These are phyloP conservation scores for Trichoderma pleuroti DNA, from an alignment of 2,329 filamentous ascomycete species.

Conservation along the genomic window DNA sequence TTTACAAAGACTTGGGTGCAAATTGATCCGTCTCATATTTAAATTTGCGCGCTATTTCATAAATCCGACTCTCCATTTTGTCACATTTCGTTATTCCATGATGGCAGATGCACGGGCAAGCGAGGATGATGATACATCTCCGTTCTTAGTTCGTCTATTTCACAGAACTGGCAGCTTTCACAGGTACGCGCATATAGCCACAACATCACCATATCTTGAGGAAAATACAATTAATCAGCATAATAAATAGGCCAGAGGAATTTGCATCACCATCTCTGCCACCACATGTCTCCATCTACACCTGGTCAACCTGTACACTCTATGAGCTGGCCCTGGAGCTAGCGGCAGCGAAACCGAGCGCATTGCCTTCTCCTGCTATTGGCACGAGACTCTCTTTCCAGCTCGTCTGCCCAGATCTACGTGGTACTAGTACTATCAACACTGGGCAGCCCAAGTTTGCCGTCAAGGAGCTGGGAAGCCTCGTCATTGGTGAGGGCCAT, in stretches of 20 bases:
- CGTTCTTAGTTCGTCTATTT: conserved; percentile 83
- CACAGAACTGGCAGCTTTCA: conserved; percentile 72
- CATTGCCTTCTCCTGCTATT: conserved; percentile 70
- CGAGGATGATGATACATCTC: conserved; percentile 66
- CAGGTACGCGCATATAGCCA: conserved; percentile 43
- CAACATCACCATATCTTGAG: background rate
- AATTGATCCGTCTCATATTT: background rate
- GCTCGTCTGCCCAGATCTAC: conserved; percentile 76
- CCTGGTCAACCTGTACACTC: conserved; percentile 78
- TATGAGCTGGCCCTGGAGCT: conserved; percentile 77
- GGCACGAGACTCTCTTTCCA: conserved; percentile 87
- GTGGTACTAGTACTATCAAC: conserved; percentile 28
- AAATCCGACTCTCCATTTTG: background rate
- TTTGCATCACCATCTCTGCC: conserved; percentile 60
- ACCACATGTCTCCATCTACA: conserved; percentile 75
- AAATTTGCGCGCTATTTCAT: background rate
- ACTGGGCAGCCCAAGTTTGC: conserved; percentile 56
- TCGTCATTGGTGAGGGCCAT: conserved; percentile 66
- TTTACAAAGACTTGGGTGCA: background rate
- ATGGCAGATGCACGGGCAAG: background rate
- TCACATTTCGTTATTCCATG: background rate
- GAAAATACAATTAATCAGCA: background rate
- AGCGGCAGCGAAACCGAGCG: conserved; percentile 57
- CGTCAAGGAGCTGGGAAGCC: conserved; percentile 76
- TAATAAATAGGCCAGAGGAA: conserved; percentile 60